Evolutionary conservation across 306 rosid genomes (phyloP).

Genomic region (Nissolia schottii): DNA sequence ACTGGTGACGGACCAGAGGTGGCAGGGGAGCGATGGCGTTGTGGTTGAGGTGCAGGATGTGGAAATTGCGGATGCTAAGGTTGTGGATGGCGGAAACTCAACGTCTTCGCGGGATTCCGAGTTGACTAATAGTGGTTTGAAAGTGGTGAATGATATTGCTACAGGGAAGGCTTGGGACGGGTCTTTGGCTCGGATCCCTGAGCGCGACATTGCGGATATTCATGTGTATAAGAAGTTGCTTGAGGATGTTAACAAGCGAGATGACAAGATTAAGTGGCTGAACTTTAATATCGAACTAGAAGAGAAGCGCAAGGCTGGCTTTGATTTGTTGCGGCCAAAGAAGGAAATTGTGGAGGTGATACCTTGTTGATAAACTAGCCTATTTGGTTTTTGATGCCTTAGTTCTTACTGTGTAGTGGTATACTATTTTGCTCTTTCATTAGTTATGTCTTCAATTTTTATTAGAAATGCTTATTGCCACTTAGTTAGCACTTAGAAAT

Average conservation of each 20-base stretch:
- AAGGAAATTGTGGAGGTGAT: conserved; percentile 57
- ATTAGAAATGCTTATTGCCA: neutral
- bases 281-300: conserved; percentile 43
- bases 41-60: conserved; percentile 32
- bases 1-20: conserved; percentile 15
- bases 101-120: conserved; percentile 43
- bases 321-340: conserved; percentile 42
- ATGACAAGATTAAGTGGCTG: conserved; percentile 29
- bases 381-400: neutral
- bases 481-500: neutral
- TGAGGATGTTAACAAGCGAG: conserved; percentile 28
- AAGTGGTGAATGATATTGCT: conserved; percentile 35
- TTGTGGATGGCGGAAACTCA: conserved; percentile 22
- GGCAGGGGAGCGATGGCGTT: conserved; percentile 16
- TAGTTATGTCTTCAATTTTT: neutral
- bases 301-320: conserved; percentile 39
- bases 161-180: conserved; percentile 31
- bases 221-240: conserved; percentile 68
- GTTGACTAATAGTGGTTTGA: conserved; percentile 37
- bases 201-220: conserved; percentile 21
- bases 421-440: neutral
- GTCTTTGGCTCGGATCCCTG: conserved; percentile 24
- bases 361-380: neutral
- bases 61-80: conserved; percentile 25
- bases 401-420: neutral